Evolutionary conservation across 768 basidiomycete species (phyloP), one percentile per base, ranked within the genome.

Genomic region (Psilocybe azurescens): DNA sequence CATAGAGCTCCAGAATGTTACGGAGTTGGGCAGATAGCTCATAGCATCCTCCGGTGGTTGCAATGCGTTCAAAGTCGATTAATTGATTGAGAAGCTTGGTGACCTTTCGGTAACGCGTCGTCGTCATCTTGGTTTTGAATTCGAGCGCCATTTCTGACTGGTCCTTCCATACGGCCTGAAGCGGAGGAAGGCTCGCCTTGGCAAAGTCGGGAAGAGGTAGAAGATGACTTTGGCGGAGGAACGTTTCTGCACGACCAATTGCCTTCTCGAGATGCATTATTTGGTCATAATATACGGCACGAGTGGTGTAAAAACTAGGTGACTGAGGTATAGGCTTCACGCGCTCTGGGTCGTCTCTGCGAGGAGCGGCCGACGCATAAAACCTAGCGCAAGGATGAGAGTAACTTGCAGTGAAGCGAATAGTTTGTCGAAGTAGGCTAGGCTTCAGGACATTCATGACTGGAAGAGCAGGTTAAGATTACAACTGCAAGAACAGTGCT

Each of bases 291-390:
- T 88, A 95, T 24, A 79, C 78, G 1, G 91, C 79, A 36, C 89
- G 87, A 14, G 89, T 89, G 16, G 95, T 94, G 79, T 93, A 97
- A 78, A 95, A 96, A 52, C 85, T 86, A 20, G 93, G 86, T 7
- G 93, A 90, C 18, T 81, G 75, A 0, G 93, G 93, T 59, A 73
- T 64, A 11, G 70, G 65, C 61, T 73, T 74, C 9, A 53, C 47
- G 7, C 57, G 61, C 44, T 59, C 51, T 13, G 18, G 56, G 44
- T 57, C 41, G 11, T 58, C 56, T 16, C 41, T 53, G 39, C 48
- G 63, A 29, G 55, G 63, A 11, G 57, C 53, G 14, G 67, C 61
- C 1, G 60, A 48, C 7, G 66, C 56, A 59, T 69, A 70, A 2
- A 58, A 5, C 20, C 67, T 57, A 16, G 33, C 50, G n/a, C 58